Base-by-base conservation (phyloP, 2,329 filamentous ascomycete genomes). In the Orbilia brochopaga region DNA sequence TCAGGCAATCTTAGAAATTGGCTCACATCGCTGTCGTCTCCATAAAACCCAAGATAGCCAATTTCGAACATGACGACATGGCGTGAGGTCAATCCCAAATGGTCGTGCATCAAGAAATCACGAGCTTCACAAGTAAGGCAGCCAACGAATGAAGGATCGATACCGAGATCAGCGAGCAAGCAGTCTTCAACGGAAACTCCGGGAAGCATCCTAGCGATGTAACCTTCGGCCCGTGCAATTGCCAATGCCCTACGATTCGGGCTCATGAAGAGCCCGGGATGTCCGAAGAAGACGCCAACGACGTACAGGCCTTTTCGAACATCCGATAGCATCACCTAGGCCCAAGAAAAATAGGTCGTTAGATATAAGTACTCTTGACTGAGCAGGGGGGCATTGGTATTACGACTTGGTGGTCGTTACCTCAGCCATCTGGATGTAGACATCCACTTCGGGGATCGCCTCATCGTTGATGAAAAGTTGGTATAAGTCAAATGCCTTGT, bases 61-160 rank as follows among this genome's bases (percentile, higher is more conserved):
- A 51, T 30, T 21, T 64, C 52, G 35, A 37, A 64, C 53, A 64
- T 64, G 8, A 64, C 42, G 19, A 64, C 60, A 30, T 64, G 60
- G 10, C 60, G 40, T 2, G 60, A 57, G 1, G 17, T 30, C 10
- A 64, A 40, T 11, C 51, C 52, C 21, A 57, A 8, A 15, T 57
- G 51, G n/a, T 64, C 53, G 15, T 57, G 60, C 7, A 64, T 56
- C 2, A 64, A 37, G 19, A 64, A 56, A 40, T 64, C 60, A 4
- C 52, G 42, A 5, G 60, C 60, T 13, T 64, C 60, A 35, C 51
- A 56, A 2, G 60, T 64, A 21, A 56, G 30, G 32, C 52, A 64
- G 19, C 60, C 60, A 13, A 57, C 30, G 19, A 56, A 57, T 5
- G 60, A 64, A 8, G 60, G 60, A 21, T 64, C 60, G 40, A 64